A percentile compares a stretch with the other conserved stretches of the same genome.
phyloP scores from a whole-genome alignment of 2,329 filamentous ascomycete genomes.

The Lasiodiplodia sp. region DNA sequence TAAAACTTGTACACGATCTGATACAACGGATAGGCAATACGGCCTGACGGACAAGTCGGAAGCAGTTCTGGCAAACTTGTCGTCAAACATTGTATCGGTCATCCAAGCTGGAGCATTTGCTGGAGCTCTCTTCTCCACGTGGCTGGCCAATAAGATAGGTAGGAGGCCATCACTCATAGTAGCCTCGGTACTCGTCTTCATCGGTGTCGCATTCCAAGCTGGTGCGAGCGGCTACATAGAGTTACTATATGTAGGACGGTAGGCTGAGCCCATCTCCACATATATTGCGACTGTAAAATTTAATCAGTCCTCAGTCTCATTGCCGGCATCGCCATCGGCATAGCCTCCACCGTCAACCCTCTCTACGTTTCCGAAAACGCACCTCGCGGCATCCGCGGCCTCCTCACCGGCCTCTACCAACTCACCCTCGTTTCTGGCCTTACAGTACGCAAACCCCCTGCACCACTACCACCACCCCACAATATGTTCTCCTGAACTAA shows the following conservation, averaged over 20 bases:
- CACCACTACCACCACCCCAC: constrained; percentile 68
- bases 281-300: too few species aligned
- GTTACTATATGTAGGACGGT: background rate
- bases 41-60: background rate
- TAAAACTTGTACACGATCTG: background rate
- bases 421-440: constrained; percentile 70
- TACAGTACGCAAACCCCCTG: constrained; percentile 71
- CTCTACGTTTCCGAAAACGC: constrained; percentile 39
- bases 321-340: constrained; percentile 50
- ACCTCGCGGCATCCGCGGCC: constrained; percentile 1
- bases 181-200: background rate
- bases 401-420: constrained; percentile 32
- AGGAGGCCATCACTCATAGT: background rate
- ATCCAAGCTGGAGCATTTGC: constrained; percentile 1
- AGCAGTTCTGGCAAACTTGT: background rate
- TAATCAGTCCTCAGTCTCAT: constrained; percentile 30
- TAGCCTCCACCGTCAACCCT: constrained; percentile 46
- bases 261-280: too few species aligned
- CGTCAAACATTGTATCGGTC: background rate
- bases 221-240: background rate
- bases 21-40: constrained; percentile 29
- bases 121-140: background rate
- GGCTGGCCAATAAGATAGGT: background rate
- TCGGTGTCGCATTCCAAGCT: background rate
- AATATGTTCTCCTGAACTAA: too few species aligned